Base-by-base conservation (phyloP, 345 rosid species). In the Lepidium didymum region DNA sequence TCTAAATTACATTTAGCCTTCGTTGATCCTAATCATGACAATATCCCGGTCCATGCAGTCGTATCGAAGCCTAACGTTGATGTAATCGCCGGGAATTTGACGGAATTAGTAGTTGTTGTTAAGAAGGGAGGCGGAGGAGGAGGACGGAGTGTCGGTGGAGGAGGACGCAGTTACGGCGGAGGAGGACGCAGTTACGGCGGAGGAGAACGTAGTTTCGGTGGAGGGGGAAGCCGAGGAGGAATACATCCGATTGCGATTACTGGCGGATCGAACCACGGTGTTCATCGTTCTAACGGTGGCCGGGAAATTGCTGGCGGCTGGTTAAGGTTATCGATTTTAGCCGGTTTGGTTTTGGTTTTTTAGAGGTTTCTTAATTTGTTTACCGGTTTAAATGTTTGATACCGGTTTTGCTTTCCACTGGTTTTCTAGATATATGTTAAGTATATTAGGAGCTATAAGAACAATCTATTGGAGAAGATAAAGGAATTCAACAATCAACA, bases 401-500 rank as follows among this genome's bases (percentile, higher is more conserved):
- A 10, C 47, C 75, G 56, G 62, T 62, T 70, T 34, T 10, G 31
- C 29, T 34, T 70, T 52, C 36, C 34, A 43, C 61, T 52, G 44
- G 51, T 60, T 69, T 40, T 37, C 13, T n/a, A 46, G 33, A 46
- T 46, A 45, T 44, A 44, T 19, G 15, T 29, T 6, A 6, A 44
- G 45, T 21, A 10, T 34, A 44, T 9, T 43, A n/a, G 33, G 42
- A 38, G 34, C 6, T 37, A 15, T 6, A 33, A 1, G 27, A 50
- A 23, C 45, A 49, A 37, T 41, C 37, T 12, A 52, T 29, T 29
- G 9, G 37, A 52, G 11, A 52, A n/a, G 3, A n/a, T 23, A 23
- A 37, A 11, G 40, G 12, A 10, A 49, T 64, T 64, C 61, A 73
- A 58, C 72, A 66, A 66, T 42, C 77, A 66, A 66, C 62, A 66